A percentile compares a stretch with the other conserved stretches of the same genome.
Evolutionary conservation across 306 rosid genomes (phyloP).

Genomic region (Dryas drummondii): DNA sequence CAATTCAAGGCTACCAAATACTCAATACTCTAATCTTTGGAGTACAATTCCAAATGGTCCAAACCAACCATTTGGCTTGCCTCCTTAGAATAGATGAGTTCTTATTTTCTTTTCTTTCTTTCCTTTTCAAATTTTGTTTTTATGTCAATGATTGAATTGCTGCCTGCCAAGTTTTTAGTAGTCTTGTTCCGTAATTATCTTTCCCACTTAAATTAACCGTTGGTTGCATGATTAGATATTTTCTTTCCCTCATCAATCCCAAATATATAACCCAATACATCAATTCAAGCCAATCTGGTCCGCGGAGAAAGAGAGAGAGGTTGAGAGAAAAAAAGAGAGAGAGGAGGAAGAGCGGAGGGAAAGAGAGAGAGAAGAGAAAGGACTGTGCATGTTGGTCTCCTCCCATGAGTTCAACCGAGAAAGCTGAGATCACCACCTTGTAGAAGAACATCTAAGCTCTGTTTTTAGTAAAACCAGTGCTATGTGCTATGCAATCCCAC

Average conservation of each 20-base stretch:
- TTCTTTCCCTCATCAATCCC: background rate
- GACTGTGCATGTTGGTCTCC: too few species aligned
- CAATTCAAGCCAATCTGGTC: too few species aligned
- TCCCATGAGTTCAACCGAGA: too few species aligned
- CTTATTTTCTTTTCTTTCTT: background rate
- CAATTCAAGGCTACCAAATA: background rate
- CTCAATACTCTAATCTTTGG: constrained; percentile 1
- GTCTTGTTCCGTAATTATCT: background rate
- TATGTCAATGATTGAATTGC: background rate
- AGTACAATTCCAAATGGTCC: constrained; percentile 6
- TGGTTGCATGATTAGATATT: background rate
- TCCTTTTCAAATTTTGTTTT: background rate
- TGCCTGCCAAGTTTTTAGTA: background rate
- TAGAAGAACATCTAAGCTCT: too few species aligned
- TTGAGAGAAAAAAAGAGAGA: too few species aligned
- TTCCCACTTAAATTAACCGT: background rate
- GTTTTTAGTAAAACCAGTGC: too few species aligned
- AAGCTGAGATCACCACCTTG: too few species aligned
- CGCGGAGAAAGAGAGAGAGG: too few species aligned
- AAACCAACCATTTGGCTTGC: constrained; percentile 2
- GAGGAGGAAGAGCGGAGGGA: too few species aligned
- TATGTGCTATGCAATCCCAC: too few species aligned
- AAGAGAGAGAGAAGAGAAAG: too few species aligned
- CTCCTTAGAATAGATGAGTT: background rate
- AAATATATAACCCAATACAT: too few species aligned